Percentiles rank a stretch among this genome's conserved stretches.
These are phyloP conservation scores for Samsoniella hepiali DNA, from an alignment of 2,329 filamentous ascomycete genomes.

Conservation along the genomic window DNA sequence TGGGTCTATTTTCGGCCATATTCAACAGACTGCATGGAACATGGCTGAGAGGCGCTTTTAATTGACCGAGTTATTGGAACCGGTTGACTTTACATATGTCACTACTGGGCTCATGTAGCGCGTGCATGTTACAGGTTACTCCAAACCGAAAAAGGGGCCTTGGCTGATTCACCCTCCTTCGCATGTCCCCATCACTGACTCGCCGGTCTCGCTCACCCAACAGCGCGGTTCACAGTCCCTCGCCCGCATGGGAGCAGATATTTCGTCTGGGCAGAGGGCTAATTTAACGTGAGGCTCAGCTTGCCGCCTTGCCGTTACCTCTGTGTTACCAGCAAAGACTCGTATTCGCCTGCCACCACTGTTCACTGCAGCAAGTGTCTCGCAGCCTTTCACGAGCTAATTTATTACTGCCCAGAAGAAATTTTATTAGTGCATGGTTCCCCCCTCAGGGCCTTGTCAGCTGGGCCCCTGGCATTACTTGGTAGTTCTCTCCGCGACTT, in stretches of 20 bases:
- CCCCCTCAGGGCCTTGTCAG: not conserved
- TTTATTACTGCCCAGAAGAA: too few relatives aligned
- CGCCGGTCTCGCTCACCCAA: not conserved
- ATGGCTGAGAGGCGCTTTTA: constrained; percentile 17
- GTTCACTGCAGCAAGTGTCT: not conserved
- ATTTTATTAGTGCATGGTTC: not conserved
- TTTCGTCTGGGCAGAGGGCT: not conserved
- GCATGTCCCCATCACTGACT: not conserved
- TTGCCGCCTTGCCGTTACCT: not conserved
- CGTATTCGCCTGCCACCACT: not conserved
- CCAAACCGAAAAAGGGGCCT: too few relatives aligned
- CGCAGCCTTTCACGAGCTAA: not conserved
- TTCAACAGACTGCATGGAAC: constrained; percentile 1
- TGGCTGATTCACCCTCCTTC: too few relatives aligned
- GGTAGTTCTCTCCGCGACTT: too few relatives aligned
- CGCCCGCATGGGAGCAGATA: not conserved
- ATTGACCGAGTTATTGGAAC: constrained; percentile 7
- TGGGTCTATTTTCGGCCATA: constrained; percentile 16
- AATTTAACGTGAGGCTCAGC: constrained; percentile 1
- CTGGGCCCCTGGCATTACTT: not conserved
- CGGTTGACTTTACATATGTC: not conserved
- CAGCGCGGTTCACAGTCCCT: not conserved
- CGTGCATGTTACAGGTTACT: too few relatives aligned
- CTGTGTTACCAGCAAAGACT: not conserved
- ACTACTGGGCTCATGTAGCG: not conserved